Conservation (phyloP, 2,329 filamentous ascomycete genomes). For the Dactylellina sp. region DNA sequence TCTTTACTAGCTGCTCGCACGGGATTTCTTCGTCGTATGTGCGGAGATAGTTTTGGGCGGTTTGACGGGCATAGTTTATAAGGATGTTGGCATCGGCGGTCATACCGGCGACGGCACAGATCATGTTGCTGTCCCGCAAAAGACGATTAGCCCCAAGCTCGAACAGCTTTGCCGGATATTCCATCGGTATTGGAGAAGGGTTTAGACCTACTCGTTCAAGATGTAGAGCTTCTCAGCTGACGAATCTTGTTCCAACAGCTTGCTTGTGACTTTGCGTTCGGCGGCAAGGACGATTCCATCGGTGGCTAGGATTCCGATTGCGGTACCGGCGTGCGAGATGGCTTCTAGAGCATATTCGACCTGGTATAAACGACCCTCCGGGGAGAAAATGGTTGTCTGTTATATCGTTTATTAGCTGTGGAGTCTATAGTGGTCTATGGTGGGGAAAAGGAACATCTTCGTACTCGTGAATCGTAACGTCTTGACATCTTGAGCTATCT, state of each 20-base stretch:
- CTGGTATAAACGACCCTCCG: conserved; percentile 97
- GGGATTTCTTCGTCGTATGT: conserved; percentile 99
- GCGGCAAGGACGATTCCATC: conserved; percentile 98
- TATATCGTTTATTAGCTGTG: conserved; percentile 20
- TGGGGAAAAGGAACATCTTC: conserved; percentile 63
- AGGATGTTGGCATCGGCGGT: conserved; percentile 99
- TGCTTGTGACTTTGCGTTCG: conserved; percentile 98
- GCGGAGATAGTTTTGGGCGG: conserved; percentile 94
- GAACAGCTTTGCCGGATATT: too few relatives aligned
- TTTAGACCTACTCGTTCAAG: conserved; percentile 81
- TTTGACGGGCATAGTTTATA: conserved; percentile 99
- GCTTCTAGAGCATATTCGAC: conserved; percentile 99
- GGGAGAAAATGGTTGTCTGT: conserved; percentile 99
- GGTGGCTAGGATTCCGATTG: conserved; percentile 94
- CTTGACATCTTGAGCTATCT: conserved; percentile 77
- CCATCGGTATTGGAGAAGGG: background rate
- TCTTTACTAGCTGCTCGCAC: conserved; percentile 96
- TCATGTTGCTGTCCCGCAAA: conserved; percentile 84
- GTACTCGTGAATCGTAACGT: conserved; percentile 95
- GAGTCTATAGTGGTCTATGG: conserved; percentile 33
- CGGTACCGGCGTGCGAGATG: conserved; percentile 97
- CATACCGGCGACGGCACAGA: conserved; percentile 98
- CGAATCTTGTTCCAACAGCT: conserved; percentile 98
- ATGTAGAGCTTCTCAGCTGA: conserved; percentile 99
- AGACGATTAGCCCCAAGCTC: conserved; percentile 14